Conservation (phyloP, 2,329 filamentous ascomycete genomes). For the Fusarium marasasianum region DNA sequence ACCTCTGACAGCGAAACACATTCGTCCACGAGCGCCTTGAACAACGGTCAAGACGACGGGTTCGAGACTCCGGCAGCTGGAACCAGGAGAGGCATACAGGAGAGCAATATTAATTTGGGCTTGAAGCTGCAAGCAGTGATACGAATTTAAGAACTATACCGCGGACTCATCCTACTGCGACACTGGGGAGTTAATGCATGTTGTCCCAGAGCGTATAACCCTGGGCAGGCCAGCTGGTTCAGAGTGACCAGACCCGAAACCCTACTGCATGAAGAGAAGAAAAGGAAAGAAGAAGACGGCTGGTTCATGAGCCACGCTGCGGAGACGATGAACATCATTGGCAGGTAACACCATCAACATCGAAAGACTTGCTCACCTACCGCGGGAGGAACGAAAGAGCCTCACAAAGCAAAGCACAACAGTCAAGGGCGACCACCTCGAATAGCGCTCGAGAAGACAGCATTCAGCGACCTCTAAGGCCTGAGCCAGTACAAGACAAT, state of each 20-base stretch:
- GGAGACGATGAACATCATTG: neutral
- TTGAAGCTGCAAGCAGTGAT: neutral
- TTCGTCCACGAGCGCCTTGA: neutral
- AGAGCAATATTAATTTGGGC: neutral
- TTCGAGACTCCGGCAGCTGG: neutral
- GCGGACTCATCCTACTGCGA: neutral
- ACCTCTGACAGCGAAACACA: neutral
- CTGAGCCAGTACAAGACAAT: neutral
- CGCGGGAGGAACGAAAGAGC: neutral
- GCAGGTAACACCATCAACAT: neutral
- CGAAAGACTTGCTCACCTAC: neutral
- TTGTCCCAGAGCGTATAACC: neutral
- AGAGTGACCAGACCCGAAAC: accelerated
- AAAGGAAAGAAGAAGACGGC: neutral
- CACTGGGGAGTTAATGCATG: no score
- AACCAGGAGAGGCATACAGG: neutral
- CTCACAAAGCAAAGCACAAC: neutral
- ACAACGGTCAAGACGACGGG: neutral
- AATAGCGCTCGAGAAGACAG: neutral
- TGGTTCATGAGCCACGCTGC: neutral
- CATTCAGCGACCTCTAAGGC: no score
- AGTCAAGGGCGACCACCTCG: neutral
- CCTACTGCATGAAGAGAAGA: neutral
- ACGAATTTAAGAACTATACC: neutral
- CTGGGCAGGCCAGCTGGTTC: no score